Conservation (phyloP, 208 protist species). For the Leishmania arabica region DNA sequence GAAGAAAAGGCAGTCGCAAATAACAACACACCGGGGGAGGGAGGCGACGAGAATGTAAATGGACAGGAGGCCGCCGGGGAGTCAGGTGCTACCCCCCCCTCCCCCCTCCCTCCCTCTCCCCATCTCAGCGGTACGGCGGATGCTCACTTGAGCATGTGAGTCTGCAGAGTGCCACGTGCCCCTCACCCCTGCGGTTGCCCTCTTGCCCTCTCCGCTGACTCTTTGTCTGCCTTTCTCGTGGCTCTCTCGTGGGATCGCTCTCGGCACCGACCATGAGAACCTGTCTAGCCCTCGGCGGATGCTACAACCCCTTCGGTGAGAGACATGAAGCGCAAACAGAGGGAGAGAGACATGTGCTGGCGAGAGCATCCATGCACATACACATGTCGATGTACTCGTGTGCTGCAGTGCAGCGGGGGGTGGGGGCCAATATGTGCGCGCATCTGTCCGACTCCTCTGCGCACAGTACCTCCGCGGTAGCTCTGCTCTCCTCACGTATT, state of each 20-base stretch:
- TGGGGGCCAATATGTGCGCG: neutral
- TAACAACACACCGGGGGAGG: neutral
- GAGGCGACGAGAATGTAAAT: neutral
- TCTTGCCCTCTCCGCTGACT: neutral
- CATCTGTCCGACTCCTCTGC: neutral
- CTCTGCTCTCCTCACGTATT: neutral
- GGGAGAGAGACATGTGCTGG: neutral
- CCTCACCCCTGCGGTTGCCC: neutral
- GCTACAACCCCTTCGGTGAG: neutral
- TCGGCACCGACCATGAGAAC: neutral
- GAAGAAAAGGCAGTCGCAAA: neutral
- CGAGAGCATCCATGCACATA: neutral
- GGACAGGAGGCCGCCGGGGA: neutral
- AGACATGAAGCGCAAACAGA: neutral
- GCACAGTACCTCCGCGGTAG: neutral
- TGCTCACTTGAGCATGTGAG: neutral
- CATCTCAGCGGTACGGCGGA: neutral
- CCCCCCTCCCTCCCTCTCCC: no score
- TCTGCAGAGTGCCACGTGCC: neutral
- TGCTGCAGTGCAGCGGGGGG: neutral
- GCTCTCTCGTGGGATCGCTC: neutral
- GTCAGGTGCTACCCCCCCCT: neutral
- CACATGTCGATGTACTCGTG: neutral
- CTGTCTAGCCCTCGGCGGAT: neutral
- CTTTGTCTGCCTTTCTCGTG: neutral